Conservation (phyloP, 148 eudicot species). For the Pouteria glomerata region DNA sequence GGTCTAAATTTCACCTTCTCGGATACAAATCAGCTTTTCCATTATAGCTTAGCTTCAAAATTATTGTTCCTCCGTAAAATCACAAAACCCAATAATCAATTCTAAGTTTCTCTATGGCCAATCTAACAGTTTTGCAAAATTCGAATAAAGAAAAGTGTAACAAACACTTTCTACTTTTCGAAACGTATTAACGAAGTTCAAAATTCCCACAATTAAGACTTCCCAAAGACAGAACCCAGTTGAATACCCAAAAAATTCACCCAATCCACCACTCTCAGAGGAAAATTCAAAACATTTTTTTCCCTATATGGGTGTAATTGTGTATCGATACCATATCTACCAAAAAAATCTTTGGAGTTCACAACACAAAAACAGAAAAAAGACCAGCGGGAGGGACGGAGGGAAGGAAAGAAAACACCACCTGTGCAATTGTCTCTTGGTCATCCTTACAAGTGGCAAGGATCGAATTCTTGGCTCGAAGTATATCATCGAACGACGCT, state of each 20-base stretch:
- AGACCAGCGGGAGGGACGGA: neutral
- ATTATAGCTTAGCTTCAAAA: neutral
- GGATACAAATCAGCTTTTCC: neutral
- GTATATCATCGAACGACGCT: constrained; percentile 81
- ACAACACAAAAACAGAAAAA: neutral
- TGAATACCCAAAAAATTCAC: neutral
- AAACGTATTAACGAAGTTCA: neutral
- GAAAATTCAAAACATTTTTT: neutral
- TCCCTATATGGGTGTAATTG: no score
- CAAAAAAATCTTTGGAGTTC: neutral
- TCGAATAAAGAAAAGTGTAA: neutral
- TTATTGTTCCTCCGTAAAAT: neutral
- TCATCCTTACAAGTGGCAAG: constrained; percentile 63
- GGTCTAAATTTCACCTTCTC: neutral
- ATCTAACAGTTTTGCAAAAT: neutral
- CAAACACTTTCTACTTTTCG: neutral
- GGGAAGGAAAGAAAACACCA: constrained; percentile 7
- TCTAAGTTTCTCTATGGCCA: neutral
- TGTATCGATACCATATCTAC: neutral
- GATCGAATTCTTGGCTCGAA: constrained; percentile 74
- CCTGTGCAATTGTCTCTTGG: constrained; percentile 66
- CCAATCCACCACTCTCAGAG: neutral
- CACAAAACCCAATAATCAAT: neutral
- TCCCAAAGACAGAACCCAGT: neutral
- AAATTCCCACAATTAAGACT: neutral